phyloP scores from a whole-genome alignment of 2,329 filamentous ascomycete species.

The Aphanocladium album region DNA sequence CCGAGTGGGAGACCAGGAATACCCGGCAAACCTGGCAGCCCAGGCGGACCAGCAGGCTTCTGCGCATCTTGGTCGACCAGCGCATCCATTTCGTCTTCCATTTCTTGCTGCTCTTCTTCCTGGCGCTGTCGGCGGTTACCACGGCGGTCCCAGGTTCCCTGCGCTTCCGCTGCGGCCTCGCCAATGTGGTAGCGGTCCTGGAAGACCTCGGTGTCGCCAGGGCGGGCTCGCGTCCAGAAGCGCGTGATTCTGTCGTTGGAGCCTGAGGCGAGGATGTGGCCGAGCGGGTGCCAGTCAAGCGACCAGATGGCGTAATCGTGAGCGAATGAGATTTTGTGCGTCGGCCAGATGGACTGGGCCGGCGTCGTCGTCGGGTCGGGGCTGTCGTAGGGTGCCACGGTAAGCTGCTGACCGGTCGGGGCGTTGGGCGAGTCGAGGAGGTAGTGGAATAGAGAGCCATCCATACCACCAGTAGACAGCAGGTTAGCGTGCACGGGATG shows the following conservation, averaged over 20 bases:
- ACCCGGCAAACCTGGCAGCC: constrained; percentile 45
- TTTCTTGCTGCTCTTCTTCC: constrained; percentile 90
- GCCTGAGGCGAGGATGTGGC: constrained; percentile 90
- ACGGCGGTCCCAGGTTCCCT: constrained; percentile 87
- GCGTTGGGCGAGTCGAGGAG: constrained; percentile 92
- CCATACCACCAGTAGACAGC: constrained; percentile 83
- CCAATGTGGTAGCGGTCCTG: constrained; percentile 95
- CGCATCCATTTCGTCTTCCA: constrained; percentile 88
- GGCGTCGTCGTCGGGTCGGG: constrained; percentile 74
- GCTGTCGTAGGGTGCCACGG: constrained; percentile 78
- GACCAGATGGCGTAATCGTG: constrained; percentile 98
- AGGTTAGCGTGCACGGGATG: constrained; percentile 88
- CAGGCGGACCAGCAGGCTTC: constrained; percentile 34
- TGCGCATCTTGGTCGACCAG: constrained; percentile 81
- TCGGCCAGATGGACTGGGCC: constrained; percentile 86
- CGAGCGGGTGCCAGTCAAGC: constrained; percentile 93
- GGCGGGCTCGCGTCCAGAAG: constrained; percentile 90
- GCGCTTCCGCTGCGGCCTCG: constrained; percentile 84
- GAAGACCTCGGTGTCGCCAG: constrained; percentile 78
- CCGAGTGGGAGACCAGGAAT: constrained; percentile 56
- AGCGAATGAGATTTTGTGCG: constrained; percentile 79
- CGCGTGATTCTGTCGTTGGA: constrained; percentile 95
- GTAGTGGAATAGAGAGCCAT: constrained; percentile 88
- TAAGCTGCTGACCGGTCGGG: constrained; percentile 64
- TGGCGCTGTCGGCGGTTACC: constrained; percentile 73